Base-by-base conservation (phyloP, 176 grass and related monocot genomes). In the Eragrostis curvula region DNA sequence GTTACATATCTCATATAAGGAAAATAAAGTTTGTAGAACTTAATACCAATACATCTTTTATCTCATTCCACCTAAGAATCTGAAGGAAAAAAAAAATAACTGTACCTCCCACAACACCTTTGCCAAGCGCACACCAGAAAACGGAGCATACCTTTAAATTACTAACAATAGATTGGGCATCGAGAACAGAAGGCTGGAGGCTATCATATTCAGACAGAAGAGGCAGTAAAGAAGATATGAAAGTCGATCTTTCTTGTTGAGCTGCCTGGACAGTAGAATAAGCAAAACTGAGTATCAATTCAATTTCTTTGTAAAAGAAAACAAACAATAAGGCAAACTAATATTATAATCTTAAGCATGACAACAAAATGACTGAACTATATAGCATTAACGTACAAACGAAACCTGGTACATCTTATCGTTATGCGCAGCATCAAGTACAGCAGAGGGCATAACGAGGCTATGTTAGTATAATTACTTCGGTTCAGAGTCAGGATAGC, bases 161-260 rank as follows among this genome's bases (percentile, higher is more conserved):
- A 83, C 81, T 78, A 28, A 92, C 86, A 81, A 97, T 94, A 61
- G 95, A 91, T 69, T 94, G 95, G 74, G 95, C 95, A 85, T 97
- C 92, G 27, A 43, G 73, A 59, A 81, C 87, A 83, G 92, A 64
- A 81, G 90, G 92, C 23, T 92, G 90, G 11, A 92, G 78, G 40
- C 41, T 74, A 76, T 89, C 82, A 80, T 97, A 94, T 81, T 97
- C 92, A 91, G 92, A 92, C 5, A 97, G 85, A 91, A 97, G 88
- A 67, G 95, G 90, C 64, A 97, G 69, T 59, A 97, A 88, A 71
- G 88, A 97, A 81, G 92, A 92, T 89, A 97, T 62, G 84, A 97
- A 97, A 18, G 90, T 94, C 16, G 90, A 86, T 59, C 95, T 94
- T 85, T 94, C 95, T 88, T 94, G 92, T 64, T 91, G 92, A 58